These are phyloP conservation scores for Phaeophleospora eucalypticola DNA, from an alignment of 2,329 filamentous ascomycete species.

Conservation along the genomic window DNA sequence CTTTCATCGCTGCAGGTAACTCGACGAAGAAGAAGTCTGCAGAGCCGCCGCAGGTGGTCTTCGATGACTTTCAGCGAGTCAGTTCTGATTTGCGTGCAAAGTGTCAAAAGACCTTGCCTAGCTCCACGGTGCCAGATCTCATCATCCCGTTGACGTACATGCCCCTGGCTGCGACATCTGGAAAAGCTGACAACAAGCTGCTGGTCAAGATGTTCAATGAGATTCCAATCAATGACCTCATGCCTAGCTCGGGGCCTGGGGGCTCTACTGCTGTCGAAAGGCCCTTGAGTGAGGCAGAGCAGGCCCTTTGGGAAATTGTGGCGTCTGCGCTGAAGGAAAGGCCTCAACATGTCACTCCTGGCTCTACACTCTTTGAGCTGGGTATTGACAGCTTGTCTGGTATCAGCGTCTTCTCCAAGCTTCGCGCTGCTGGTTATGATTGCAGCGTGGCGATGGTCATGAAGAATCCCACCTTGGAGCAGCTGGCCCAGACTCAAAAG, in stretches of 20 bases:
- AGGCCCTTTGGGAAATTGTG: constrained; percentile 6
- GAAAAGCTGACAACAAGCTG: constrained; percentile 15
- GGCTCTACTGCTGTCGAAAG: not conserved
- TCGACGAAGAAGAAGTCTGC: constrained; percentile 5
- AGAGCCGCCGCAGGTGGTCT: constrained; percentile 2
- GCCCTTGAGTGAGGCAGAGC: constrained; percentile 8
- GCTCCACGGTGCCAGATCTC: constrained; percentile 15
- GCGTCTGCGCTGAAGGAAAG: constrained; percentile 10
- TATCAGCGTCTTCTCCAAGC: constrained; percentile 14
- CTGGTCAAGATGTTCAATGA: constrained; percentile 10
- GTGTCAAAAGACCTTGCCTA: constrained; percentile 12
- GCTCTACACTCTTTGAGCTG: constrained; percentile 11
- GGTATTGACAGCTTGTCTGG: constrained; percentile 18
- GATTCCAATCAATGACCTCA: constrained; percentile 9
- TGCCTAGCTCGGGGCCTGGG: not conserved
- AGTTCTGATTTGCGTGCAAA: constrained; percentile 5
- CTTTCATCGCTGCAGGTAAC: constrained; percentile 7
- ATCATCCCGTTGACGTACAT: constrained; percentile 14
- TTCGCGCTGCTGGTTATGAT: constrained; percentile 10
- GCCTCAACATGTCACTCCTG: constrained; percentile 6
- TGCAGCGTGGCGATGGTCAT: constrained; percentile 16
- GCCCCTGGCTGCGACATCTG: constrained; percentile 13
- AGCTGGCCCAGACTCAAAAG: constrained; percentile 7
- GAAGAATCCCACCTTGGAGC: constrained; percentile 14
- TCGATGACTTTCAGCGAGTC: constrained; percentile 3